Base-by-base conservation (phyloP, 306 rosid genomes). In the Echinosophora koreensis region DNA sequence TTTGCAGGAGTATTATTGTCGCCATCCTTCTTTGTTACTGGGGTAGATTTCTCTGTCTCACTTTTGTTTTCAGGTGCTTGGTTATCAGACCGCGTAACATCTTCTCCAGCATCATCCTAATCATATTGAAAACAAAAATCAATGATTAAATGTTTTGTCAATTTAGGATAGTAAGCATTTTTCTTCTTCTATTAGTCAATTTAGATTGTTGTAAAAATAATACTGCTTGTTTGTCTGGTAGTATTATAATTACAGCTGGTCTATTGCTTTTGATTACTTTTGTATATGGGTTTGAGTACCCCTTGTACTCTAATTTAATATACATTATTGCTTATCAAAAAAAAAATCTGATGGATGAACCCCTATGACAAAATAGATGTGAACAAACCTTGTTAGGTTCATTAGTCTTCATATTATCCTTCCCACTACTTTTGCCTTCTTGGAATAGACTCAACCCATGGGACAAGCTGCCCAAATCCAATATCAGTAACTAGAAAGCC, bases 361-460 rank as follows among this genome's bases (percentile, higher is more conserved):
- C 66, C 66, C 6, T 41, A 30, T 60, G 55, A 67, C 8, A 71
- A 37, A 1, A 46, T 18, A 73, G n/a, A 76, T 15, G 30, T 5
- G 54, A 59, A 79, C 60, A 39, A 70, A 92, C 97, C 97, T 88
- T 87, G 6, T 76, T 77, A 52, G 92, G 84, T 52, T 84, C 95
- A 76, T 86, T 88, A 12, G 79, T 85, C 74, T 82, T 88, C 62
- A 79, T 83, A 80, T 82, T 82, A 63, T 76, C 92, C 78, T 69
- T 86, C 59, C 77, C 92, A 13, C 83, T 81, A 44, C 73, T 69
- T 82, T 74, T 84, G 39, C 87, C 91, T 65, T 87, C 97, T 81
- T 88, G 90, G 84, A 90, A 90, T 75, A 90, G 74, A 70, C 91
- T 85, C 89, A 92, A 80, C 47, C 88, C 95, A 72, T 82, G 91